Evolutionary conservation across 192 early-diverging fungal genomes (phyloP).

Genomic region (Coemansia asiatica): DNA sequence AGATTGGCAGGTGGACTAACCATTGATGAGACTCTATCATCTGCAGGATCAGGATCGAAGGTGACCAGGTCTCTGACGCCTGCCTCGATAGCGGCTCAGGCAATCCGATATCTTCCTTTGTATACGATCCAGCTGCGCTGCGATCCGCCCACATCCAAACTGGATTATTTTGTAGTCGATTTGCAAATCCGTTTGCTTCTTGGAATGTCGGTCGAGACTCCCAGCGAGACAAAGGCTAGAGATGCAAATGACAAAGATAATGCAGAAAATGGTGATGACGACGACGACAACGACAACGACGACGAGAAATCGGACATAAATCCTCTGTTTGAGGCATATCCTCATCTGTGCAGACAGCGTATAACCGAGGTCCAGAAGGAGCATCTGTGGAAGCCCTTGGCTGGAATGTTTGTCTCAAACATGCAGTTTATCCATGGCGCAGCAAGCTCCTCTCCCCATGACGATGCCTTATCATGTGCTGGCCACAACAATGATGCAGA

Average conservation of each 20-base stretch:
- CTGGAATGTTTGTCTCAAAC: slow-evolving; percentile 60
- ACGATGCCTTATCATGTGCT: background rate
- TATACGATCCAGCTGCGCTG: slow-evolving; percentile 67
- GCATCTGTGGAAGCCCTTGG: slow-evolving; percentile 69
- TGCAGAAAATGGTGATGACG: background rate
- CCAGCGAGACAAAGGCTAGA: slow-evolving; percentile 1
- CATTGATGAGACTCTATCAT: slow-evolving; percentile 22
- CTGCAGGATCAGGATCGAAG: slow-evolving; percentile 6
- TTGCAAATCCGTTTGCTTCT: slow-evolving; percentile 65
- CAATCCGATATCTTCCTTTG: slow-evolving; percentile 63
- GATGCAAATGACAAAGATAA: background rate
- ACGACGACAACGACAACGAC: background rate
- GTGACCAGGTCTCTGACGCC: slow-evolving; percentile 14
- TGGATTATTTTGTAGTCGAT: slow-evolving; percentile 67
- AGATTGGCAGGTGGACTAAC: slow-evolving; percentile 23
- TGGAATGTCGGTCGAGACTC: slow-evolving; percentile 50
- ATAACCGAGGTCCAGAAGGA: slow-evolving; percentile 63
- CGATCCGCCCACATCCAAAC: slow-evolving; percentile 38
- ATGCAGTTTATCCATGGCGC: slow-evolving; percentile 35
- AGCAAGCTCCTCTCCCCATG: slow-evolving; percentile 2
- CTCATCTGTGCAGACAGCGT: slow-evolving; percentile 57
- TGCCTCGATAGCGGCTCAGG: slow-evolving; percentile 44
- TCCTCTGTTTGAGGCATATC: slow-evolving; percentile 60
- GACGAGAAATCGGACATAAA: slow-evolving; percentile 16
- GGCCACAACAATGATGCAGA: slow-evolving; percentile 2